These are phyloP conservation scores for Byssoonygena ceratinophila DNA, from an alignment of 2,329 filamentous ascomycete genomes.

Conservation along the genomic window DNA sequence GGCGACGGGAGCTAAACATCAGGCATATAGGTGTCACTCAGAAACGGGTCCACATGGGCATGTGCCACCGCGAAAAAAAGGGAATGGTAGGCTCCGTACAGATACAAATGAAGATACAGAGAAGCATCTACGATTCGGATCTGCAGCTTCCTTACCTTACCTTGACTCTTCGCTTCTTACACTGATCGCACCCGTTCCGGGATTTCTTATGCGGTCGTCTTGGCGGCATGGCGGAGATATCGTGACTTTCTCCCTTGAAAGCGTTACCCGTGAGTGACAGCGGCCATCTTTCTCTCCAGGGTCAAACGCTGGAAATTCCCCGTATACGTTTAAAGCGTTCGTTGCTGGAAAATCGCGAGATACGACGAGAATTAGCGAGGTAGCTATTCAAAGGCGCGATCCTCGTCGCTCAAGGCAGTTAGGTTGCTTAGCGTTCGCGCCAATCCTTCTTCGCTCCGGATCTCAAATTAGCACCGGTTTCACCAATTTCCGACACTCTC, in stretches of 20 bases:
- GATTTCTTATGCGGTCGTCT: constrained; percentile 36
- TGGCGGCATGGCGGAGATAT: constrained; percentile 25
- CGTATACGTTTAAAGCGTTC: not conserved
- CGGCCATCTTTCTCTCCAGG: not conserved
- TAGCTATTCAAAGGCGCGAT: too few relatives aligned
- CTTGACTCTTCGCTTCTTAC: constrained; percentile 35
- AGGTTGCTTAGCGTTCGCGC: not conserved
- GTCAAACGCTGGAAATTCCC: not conserved
- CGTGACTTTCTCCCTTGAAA: not conserved
- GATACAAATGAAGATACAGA: too few relatives aligned
- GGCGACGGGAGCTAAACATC: too few relatives aligned
- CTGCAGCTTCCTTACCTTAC: constrained; percentile 18
- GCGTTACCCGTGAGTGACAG: not conserved
- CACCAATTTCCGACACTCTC: not conserved
- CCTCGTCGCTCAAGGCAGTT: too few relatives aligned
- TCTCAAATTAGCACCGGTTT: not conserved
- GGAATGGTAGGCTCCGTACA: too few relatives aligned
- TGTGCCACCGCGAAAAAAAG: not conserved
- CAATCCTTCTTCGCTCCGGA: not conserved
- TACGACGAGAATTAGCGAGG: not conserved
- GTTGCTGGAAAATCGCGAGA: not conserved
- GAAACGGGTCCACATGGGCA: too few relatives aligned
- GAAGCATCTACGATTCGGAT: too few relatives aligned
- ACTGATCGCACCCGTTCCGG: constrained; percentile 34
- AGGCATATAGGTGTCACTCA: too few relatives aligned